Evolutionary conservation across 306 rosid species (phyloP), one percentile per base, ranked within the genome.

Genomic region (Potentilla sterilis): DNA sequence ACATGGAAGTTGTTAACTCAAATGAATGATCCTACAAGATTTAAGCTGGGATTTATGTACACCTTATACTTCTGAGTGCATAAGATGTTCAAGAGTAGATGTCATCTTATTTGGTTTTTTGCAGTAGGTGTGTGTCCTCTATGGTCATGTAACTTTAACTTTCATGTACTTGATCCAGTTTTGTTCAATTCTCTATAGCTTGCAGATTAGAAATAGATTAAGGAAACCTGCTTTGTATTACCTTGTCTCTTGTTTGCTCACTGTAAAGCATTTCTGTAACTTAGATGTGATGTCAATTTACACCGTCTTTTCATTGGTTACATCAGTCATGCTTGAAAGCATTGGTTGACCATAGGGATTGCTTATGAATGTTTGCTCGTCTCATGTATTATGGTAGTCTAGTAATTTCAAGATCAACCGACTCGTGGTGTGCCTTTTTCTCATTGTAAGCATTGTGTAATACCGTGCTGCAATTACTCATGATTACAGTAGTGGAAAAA

Each of bases 11-110:
- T 46, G 71, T 75, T 35, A 41, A 43, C 37, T n/a, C 68, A 32
- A 41, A 51, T 37, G 68, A 66, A 81, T 72, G 58, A 75, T 66
- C 78, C 78, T 68, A 69, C 43, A 73, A 40, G 81, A 65, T 76
- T 73, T 40, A 68, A 28, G 77, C 69, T 71, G 80, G 77, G 86
- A 72, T 86, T 78, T 79, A 47, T 77, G 75, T 85, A 70, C 89
- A 72, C 76, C 67, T 48, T 73, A 52, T 69, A 75, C 74, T 81
- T 79, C 63, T 28, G 51, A 83, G 66, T 57, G 73, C 77, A 52
- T 70, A 61, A 77, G 57, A 74, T 68, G 75, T 75, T 76, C 21
- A 63, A 64, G 86, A 77, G 77, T 70, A n/a, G 62, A 83, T 75
- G 70, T 74, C 75, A 72, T 81, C 79, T 72, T 69, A 67, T 81